Evolutionary conservation across 2,329 filamentous ascomycete genomes (phyloP), one percentile per base, ranked within the genome.

Genomic region (Colletotrichum sp.): DNA sequence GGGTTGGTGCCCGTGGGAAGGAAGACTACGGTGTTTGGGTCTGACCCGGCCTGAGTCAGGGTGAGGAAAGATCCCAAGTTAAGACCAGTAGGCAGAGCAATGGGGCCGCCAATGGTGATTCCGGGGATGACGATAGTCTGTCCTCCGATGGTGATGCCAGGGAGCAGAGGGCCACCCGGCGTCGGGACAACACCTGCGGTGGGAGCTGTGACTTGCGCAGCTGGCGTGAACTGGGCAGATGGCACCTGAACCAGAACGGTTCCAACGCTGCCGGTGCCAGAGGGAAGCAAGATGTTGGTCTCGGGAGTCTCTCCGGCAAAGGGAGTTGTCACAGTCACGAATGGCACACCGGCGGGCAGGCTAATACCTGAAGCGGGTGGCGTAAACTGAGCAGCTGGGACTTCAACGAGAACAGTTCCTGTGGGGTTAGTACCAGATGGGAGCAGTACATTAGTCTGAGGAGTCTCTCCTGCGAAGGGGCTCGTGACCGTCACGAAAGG

Each of bases 201-300:
- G 1, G 67, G 28, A 12, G 52, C 16, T 4, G 67, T 43, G 9
- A 28, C 71, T 13, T 57, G 58, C 8, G 71, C 48, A 18, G 15
- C 16, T 12, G 61, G 34, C 18, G 73, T 75, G 32, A 75, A 75
- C 24, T 30, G 38, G 18, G 68, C 61, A 28, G 68, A 72, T 2
- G 72, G 72, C 26, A 75, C 60, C 30, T 72, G 67, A 13, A 75
- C 68, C 26, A 75, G 52, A 16, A 75, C 72, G 1, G 68, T 75
- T 28, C 72, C 72, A 21, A 66, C 36, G 12, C 28, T 61, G 28
- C 71, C 55, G 5, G 68, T 72, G 28, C 72, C 72, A 36, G 61
- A 30, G 13, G 68, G 72, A 24, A 72, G n/a, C 28, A 72, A 21
- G 24, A 68, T 24, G 8, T 38, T 68, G 48, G 66, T 68, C 28